Evolutionary conservation across 352 stramenopile genomes (phyloP), one percentile per base, ranked within the genome.

Genomic region (Globisporangium perplexum): DNA sequence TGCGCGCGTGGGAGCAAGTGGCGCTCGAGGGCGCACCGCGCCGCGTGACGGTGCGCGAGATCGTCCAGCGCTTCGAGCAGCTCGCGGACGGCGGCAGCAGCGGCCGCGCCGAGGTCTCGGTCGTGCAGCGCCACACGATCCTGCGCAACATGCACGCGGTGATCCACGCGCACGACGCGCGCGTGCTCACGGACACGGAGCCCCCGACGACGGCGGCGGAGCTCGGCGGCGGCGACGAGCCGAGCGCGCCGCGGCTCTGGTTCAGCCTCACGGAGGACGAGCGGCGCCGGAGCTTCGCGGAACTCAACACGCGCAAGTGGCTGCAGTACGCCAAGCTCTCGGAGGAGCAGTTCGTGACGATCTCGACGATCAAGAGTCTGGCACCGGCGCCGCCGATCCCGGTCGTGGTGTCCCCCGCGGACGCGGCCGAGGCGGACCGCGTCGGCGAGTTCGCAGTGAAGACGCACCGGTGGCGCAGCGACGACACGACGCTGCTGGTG

Each of bases 401-500:
- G 7, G 22, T n/a, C n/a, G n/a, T 23, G 11, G n/a, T 26, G 7
- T 1, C 20, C 8, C 22, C 41, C 20, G 18, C 41, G 36, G 36
- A 18, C 14, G 36, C 18, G 5, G 7, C 36, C 5, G 36, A 43
- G 17, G 18, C 17, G 4, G 36, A 43, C 5, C 36, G 36, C 36
- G 36, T 22, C 6, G 41, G n/a, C 7, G 41, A 46, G 41, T 46
- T 26, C 22, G 41, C 41, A 8, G 14, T 23, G n/a, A 46, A 46
- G 41, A 46, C 23, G 41, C 41, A 46, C 41, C 41, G 41, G 12
- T 46, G 41, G 41, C 15, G n/a, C 4, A 46, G 41, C n/a, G 41
- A 46, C 7, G 41, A 46, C 41, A 46, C 41, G 41, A 46, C 41
- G 41, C 41, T 46, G 41, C 41, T 46, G 7, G 41, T 46, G n/a